Evolutionary conservation across 768 basidiomycete species (phyloP), one percentile per base, ranked within the genome.

Genomic region (Rubroboletus satanas): DNA sequence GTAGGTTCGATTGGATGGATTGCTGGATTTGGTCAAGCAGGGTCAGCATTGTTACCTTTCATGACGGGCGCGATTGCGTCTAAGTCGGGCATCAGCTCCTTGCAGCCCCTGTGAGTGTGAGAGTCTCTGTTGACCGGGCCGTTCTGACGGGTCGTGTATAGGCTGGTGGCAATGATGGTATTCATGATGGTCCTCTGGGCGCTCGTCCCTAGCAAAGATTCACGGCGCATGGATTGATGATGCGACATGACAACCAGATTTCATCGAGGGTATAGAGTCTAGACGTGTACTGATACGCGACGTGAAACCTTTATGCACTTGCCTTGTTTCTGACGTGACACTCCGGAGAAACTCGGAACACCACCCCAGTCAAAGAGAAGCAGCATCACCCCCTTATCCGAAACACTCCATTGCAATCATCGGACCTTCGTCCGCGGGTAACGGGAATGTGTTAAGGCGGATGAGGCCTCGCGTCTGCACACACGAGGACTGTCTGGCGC

Each of bases 31-130:
- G 88, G 89, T 0, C 84, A 86, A 63, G 82, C 86, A 3, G 89
- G 89, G 17, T 83, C 83, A 39, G 88, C 88, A 0, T 57, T 87
- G 7, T 63, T 90, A 5, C 88, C 90, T 0, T 89, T 91, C 61
- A 77, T 89, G 56, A 85, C 85, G 1, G 88, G 88, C 23, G 78
- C 83, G 2, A 77, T 91, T 26, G 80, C 88, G 7, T 76, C 77
- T 26, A 82, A 76, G 55, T 79, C 82, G 37, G 88, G 79, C 0
- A 82, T 82, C 35, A 59, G 58, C 14, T 65, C 68, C 11, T 52
- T 81, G 54, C 78, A 78, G 57, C 69, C 69, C 12, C 17, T 71
- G 69, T 70, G 52, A 51, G 69, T 61, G 31, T 28, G 7, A 31
- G 29, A 2, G 1, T 23, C 21, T 23, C 17, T 10, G 26, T 47